Evolutionary conservation across 441 rosid species (phyloP).

Genomic region (Erysimum pusillum): DNA sequence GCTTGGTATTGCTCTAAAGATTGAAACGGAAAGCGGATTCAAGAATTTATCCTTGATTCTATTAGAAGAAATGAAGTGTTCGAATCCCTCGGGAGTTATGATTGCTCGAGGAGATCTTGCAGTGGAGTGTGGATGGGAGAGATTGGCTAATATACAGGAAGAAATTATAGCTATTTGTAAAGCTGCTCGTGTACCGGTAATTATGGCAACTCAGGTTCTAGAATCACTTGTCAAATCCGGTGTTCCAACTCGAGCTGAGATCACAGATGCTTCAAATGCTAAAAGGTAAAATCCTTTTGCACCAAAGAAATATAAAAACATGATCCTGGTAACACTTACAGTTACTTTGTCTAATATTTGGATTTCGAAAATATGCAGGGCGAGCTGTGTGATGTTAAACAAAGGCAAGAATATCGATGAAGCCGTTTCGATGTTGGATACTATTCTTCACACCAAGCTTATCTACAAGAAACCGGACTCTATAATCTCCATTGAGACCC

Average conservation of each 20-base stretch:
- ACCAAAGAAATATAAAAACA: no score
- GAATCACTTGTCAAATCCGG: constrained; percentile 78
- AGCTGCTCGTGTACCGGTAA: constrained; percentile 66
- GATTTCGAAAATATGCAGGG: constrained; percentile 47
- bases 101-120: constrained; percentile 87
- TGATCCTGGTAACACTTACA: neutral
- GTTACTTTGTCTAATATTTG: constrained; percentile 24
- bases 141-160: constrained; percentile 68
- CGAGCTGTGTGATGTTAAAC: constrained; percentile 74
- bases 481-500: constrained; percentile 1
- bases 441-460: constrained; percentile 54
- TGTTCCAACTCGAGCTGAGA: constrained; percentile 76
- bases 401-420: constrained; percentile 66
- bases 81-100: constrained; percentile 76
- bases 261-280: constrained; percentile 71
- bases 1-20: constrained; percentile 66
- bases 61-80: constrained; percentile 69
- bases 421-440: constrained; percentile 69
- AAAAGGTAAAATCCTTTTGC: constrained; percentile 34
- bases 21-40: constrained; percentile 69
- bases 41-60: constrained; percentile 65
- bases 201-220: constrained; percentile 82
- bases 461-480: constrained; percentile 47
- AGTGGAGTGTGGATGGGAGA: constrained; percentile 87
- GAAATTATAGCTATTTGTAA: constrained; percentile 63